Percentiles rank a stretch among this genome's conserved stretches.
Conservation (phyloP, 2,329 filamentous ascomycete species). For the Penicillium sp. region DNA sequence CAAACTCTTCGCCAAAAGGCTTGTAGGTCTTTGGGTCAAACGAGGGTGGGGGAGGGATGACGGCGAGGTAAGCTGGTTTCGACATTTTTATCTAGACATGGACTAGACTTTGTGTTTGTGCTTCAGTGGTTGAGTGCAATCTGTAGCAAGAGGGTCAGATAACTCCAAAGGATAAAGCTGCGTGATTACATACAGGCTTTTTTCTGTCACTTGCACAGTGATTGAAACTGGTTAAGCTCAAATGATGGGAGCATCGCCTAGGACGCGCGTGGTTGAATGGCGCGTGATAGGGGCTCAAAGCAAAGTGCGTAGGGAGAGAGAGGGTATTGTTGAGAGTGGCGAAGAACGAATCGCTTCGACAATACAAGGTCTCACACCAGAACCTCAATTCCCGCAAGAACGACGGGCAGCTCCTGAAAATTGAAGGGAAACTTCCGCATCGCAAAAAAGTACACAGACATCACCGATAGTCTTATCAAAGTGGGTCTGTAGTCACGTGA, state of each 20-base stretch:
- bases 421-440: not conserved
- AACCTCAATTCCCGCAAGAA: not conserved
- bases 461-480: slow-evolving; percentile 3
- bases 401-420: not conserved
- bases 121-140: not conserved
- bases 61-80: slow-evolving; percentile 4
- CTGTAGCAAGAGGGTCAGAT: not conserved
- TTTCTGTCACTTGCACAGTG: not conserved
- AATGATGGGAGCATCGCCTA: not conserved
- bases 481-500: not conserved
- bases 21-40: slow-evolving; percentile 19
- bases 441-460: not conserved
- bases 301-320: not conserved
- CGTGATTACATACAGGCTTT: not conserved
- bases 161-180: not conserved
- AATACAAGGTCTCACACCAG: not conserved
- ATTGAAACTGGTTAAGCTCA: not conserved
- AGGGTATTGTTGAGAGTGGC: not conserved
- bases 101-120: not conserved
- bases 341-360: not conserved
- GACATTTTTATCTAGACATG: not conserved
- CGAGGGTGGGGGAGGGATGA: slow-evolving; percentile 19
- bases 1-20: slow-evolving; percentile 18
- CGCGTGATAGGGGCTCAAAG: not conserved
- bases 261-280: not conserved